Conservation (phyloP, 2,329 filamentous ascomycete species). For the Seiridium unicorne region DNA sequence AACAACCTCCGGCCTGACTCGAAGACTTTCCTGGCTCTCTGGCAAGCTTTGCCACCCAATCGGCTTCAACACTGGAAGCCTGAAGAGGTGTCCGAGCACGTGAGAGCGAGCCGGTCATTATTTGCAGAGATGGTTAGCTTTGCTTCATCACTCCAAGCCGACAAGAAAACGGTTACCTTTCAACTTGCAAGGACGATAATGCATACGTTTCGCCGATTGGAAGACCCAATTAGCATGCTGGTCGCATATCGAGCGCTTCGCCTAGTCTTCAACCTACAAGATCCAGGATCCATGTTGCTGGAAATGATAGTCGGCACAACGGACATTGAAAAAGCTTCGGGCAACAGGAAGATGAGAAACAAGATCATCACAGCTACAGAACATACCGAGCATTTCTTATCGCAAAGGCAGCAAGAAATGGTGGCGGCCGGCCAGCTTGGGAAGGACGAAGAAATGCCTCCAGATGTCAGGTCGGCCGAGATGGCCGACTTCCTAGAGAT, state of each 20-base stretch:
- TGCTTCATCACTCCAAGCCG: constrained; percentile 40
- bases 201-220: constrained; percentile 47
- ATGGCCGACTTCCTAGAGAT: constrained; percentile 41
- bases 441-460: constrained; percentile 31
- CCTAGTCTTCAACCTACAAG: constrained; percentile 40
- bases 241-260: constrained; percentile 43
- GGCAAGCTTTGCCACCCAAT: constrained; percentile 57
- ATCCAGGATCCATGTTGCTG: constrained; percentile 43
- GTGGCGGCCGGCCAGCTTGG: constrained; percentile 25
- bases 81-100: constrained; percentile 27
- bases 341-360: constrained; percentile 36
- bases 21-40: constrained; percentile 68
- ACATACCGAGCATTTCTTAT: constrained; percentile 38
- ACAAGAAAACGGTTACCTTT: constrained; percentile 40
- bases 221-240: constrained; percentile 43
- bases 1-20: constrained; percentile 51
- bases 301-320: constrained; percentile 45
- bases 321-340: constrained; percentile 37
- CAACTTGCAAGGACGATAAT: constrained; percentile 49
- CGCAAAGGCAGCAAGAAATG: constrained; percentile 21
- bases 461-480: constrained; percentile 33
- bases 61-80: constrained; percentile 36
- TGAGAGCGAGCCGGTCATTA: constrained; percentile 34
- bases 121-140: constrained; percentile 51
- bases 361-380: constrained; percentile 41